Percentiles rank a stretch among this genome's conserved stretches.
Conservation (phyloP, 768 basidiomycete species). For the Mycena vulgaris region DNA sequence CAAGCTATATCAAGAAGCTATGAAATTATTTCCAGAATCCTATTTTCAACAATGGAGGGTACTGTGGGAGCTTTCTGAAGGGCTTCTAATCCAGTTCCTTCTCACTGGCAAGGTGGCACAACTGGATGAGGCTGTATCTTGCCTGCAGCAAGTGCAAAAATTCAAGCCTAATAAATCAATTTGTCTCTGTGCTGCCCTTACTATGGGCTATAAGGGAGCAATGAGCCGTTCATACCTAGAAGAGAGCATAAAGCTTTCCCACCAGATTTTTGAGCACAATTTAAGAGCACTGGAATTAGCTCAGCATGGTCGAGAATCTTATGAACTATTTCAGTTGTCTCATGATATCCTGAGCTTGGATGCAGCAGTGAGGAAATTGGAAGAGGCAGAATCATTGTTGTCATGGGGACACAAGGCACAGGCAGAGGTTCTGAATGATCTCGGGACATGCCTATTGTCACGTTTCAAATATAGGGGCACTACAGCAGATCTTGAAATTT, state of each 20-base stretch:
- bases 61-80: slow-evolving; percentile 20
- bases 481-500: slow-evolving; percentile 11
- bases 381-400: not conserved
- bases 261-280: not conserved
- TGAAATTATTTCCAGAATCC: not conserved
- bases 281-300: not conserved
- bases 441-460: not conserved
- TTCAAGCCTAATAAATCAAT: not conserved
- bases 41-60: not conserved
- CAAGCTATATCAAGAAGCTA: slow-evolving; percentile 6
- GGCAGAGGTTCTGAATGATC: not conserved
- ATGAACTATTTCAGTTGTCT: not conserved
- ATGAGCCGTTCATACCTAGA: not conserved
- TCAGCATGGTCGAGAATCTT: not conserved
- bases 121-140: slow-evolving; percentile 7
- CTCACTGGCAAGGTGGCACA: not conserved
- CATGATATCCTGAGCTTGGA: not conserved
- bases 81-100: not conserved
- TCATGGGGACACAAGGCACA: not conserved
- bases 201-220: not conserved
- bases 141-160: not conserved
- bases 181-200: slow-evolving; percentile 12
- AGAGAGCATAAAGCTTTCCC: not conserved
- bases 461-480: not conserved
- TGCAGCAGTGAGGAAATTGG: not conserved